A percentile compares a stretch with the other conserved stretches of the same genome.
Conservation (phyloP, 768 basidiomycete genomes). For the Goffeauzyma gilvescens region DNA sequence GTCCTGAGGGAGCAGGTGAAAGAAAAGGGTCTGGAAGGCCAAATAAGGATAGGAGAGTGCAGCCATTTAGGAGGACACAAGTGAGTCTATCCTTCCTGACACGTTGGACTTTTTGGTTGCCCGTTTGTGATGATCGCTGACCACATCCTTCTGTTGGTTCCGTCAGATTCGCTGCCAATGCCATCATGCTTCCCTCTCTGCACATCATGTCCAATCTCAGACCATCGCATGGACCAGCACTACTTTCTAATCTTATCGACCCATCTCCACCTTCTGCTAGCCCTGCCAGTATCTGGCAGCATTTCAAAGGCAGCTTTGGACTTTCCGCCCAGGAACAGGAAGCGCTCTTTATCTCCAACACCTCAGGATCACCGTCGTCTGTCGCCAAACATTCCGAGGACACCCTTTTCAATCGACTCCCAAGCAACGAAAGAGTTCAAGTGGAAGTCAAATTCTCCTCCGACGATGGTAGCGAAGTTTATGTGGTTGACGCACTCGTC, state of each 20-base stretch:
- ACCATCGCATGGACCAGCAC: slow-evolving; percentile 40
- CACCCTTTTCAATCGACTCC: no score
- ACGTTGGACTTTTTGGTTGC: no score
- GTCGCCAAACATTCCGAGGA: no score
- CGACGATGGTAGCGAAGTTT: not conserved
- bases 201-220: slow-evolving; percentile 48
- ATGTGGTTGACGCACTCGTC: slow-evolving; percentile 10
- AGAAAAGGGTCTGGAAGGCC: slow-evolving; percentile 29
- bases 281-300: slow-evolving; percentile 27
- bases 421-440: no score
- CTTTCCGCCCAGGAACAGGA: slow-evolving; percentile 43
- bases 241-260: slow-evolving; percentile 37
- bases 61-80: slow-evolving; percentile 71
- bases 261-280: not conserved
- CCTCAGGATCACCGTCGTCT: no score
- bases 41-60: slow-evolving; percentile 42
- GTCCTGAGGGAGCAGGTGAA: slow-evolving; percentile 40
- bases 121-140: not conserved
- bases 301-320: slow-evolving; percentile 61
- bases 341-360: no score
- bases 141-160: no score
- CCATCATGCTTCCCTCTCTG: slow-evolving; percentile 25
- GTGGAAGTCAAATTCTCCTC: no score
- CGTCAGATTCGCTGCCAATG: slow-evolving; percentile 32
- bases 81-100: slow-evolving; percentile 38